phyloP scores from a whole-genome alignment of 2,329 filamentous ascomycete genomes.

The Claviceps citrina region DNA sequence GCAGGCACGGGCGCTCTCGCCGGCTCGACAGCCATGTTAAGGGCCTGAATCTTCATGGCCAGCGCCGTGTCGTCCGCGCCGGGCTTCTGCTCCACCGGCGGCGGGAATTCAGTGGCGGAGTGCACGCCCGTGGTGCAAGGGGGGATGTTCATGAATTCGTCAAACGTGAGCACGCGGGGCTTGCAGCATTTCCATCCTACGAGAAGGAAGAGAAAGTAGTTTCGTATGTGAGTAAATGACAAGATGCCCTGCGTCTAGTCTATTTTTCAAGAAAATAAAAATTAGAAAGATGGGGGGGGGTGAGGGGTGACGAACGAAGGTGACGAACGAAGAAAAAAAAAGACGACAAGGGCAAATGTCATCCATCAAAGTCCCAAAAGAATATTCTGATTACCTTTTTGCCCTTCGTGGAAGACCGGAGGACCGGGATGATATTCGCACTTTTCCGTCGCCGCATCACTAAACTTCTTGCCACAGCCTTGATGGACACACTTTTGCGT shows the following conservation, averaged over 20 bases:
- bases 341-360: too few relatives aligned
- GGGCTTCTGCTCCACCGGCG: constrained; percentile 43
- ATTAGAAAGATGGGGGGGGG: neutral
- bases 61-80: constrained; percentile 26
- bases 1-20: constrained; percentile 23
- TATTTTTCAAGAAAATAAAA: neutral
- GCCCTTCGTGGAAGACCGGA: constrained; percentile 91
- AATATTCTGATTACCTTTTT: constrained; percentile 85
- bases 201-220: neutral
- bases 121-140: constrained; percentile 90
- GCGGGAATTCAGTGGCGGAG: constrained; percentile 64
- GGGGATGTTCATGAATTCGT: constrained; percentile 86
- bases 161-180: constrained; percentile 87
- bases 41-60: constrained; percentile 36
- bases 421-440: constrained; percentile 89
- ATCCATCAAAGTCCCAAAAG: too few relatives aligned
- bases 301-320: too few relatives aligned
- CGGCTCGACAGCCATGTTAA: constrained; percentile 24
- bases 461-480: constrained; percentile 80
- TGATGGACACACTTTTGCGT: constrained; percentile 88
- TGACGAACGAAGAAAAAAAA: too few relatives aligned
- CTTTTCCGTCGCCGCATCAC: constrained; percentile 60
- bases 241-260: too few relatives aligned
- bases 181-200: constrained; percentile 98
- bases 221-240: neutral